These are phyloP conservation scores for Ceratocystis huliohia DNA, from an alignment of 2,329 filamentous ascomycete genomes.

Conservation along the genomic window DNA sequence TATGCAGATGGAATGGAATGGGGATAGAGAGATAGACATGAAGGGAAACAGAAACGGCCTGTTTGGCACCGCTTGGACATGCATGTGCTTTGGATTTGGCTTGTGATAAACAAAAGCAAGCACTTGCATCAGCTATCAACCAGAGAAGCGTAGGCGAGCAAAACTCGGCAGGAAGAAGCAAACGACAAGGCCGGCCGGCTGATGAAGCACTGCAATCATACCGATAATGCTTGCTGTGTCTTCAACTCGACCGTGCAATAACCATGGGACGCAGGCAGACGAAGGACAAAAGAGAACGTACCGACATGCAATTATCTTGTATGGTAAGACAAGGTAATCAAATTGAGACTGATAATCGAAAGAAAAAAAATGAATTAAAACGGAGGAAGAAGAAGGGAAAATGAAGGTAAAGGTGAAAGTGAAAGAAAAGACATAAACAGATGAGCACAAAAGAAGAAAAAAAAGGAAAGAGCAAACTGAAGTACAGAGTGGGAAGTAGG, in stretches of 20 bases:
- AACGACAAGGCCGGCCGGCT: background rate
- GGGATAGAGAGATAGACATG: background rate
- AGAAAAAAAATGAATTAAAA: background rate
- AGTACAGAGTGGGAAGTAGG: background rate
- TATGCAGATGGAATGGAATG: background rate
- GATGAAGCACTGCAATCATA: background rate
- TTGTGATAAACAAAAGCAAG: background rate
- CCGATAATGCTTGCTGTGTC: background rate
- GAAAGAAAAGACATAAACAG: background rate
- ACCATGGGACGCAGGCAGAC: background rate
- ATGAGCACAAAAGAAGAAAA: background rate
- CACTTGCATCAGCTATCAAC: background rate
- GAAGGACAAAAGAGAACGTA: background rate
- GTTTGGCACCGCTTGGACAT: background rate
- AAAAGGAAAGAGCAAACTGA: background rate
- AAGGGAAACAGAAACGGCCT: background rate
- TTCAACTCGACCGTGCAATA: background rate
- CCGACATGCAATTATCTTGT: background rate
- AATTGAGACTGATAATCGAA: background rate
- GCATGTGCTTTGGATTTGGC: background rate
- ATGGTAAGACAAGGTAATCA: constrained; percentile 3
- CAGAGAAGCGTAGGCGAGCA: background rate
- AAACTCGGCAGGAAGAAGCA: background rate
- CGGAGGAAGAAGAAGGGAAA: background rate
- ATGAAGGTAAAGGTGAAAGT: background rate